Base-by-base conservation (phyloP, 768 basidiomycete genomes). In the Scleroderma citrinum region DNA sequence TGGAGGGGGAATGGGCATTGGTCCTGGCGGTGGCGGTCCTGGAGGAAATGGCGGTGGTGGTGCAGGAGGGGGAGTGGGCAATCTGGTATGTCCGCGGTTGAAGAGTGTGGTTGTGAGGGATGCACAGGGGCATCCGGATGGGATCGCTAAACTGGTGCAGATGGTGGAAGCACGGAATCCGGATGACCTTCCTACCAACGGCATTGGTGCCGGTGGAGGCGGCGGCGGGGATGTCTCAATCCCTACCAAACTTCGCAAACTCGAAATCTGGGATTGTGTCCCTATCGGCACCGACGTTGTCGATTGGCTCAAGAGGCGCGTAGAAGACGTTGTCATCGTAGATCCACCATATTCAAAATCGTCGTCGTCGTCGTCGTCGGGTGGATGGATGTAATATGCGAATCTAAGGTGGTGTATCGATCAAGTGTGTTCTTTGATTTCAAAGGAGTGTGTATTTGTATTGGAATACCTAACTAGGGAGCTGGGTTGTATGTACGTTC, bases 101-200 rank as follows among this genome's bases (percentile, higher is more conserved):
- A 74, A 72, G 51, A 67, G 72, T 12, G 70, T 91, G 38, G 76
- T 76, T 23, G 69, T 89, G 74, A 76, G 78, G 55, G 76, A 71
- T 32, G 88, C 85, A 58, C 79, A 82, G 58, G 71, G 77, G 20
- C 82, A 83, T 56, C 73, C 72, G 29, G 85, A 86, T 44, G 81
- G 78, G 23, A 76, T 85, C 21, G 71, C 73, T 44, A 83, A 82
- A 65, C 74, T 89, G 17, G 83, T 90, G 21, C 77, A 79, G 60
- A 75, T 87, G 68, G 75, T 90, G 19, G 84, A 87, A 41, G 76
- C 77, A 48, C 71, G 87, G 45, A 89, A 89, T 59, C 87, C 87
- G 0, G 73, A 71, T 44, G 61, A 61, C 11, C 60, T 65, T 39
- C 66, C 60, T 21, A 61, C 58, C 12, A 47, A 58, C 73, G 70